These are phyloP conservation scores for Trichoderma arundinaceum DNA, from an alignment of 2,329 filamentous ascomycete species.

Conservation along the genomic window DNA sequence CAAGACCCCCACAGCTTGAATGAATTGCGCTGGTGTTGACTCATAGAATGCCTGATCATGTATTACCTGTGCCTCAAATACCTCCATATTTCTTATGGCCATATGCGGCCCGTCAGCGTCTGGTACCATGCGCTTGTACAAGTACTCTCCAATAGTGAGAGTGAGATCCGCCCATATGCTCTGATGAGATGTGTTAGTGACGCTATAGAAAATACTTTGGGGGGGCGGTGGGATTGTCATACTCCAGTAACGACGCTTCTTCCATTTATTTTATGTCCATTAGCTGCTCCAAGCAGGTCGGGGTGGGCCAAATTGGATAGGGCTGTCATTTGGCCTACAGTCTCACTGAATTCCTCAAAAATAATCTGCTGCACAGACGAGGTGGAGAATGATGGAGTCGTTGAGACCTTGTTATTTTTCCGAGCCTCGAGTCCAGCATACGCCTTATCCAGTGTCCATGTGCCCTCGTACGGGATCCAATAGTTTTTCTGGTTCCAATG, in stretches of 20 bases:
- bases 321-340: neutral
- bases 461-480: slow-evolving; percentile 55
- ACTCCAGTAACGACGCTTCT: neutral
- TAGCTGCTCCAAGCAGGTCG: neutral
- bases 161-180: slow-evolving; percentile 2
- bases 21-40: neutral
- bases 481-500: slow-evolving; percentile 64
- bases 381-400: neutral
- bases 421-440: slow-evolving; percentile 35
- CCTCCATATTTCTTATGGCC: slow-evolving; percentile 1
- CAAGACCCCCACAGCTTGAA: neutral
- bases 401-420: neutral
- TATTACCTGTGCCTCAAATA: neutral
- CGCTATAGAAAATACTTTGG: neutral
- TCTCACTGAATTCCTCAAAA: neutral
- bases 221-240: neutral
- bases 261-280: slow-evolving; percentile 5
- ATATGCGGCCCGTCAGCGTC: neutral
- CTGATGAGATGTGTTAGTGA: neutral
- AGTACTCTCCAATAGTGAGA: slow-evolving; percentile 4
- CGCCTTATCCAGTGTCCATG: slow-evolving; percentile 70
- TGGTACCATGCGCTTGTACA: neutral
- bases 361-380: neutral
- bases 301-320: neutral
- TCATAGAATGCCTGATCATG: neutral